Percentiles rank a stretch among this genome's conserved stretches.
Conservation (phyloP, 2,329 filamentous ascomycete species). For the Aureobasidium sp. region DNA sequence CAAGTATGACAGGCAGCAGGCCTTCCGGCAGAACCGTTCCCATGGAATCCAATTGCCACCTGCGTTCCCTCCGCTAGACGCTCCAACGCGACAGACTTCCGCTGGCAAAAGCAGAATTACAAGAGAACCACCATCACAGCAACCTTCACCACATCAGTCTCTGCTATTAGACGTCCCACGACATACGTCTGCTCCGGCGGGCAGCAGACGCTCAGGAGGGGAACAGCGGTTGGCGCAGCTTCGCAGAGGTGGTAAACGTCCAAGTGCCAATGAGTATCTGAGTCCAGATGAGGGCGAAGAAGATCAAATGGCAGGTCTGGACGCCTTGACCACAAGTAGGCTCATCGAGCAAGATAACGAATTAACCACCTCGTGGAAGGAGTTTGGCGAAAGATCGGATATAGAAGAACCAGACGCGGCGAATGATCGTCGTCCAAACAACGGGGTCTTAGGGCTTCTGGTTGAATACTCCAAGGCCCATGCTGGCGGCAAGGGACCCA, state of each 20-base stretch:
- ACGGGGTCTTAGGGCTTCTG: slow-evolving; percentile 24
- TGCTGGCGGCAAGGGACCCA: slow-evolving; percentile 22
- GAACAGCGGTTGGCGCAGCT: not conserved
- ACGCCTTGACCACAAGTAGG: slow-evolving; percentile 24
- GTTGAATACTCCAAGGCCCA: slow-evolving; percentile 26
- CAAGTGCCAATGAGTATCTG: not conserved
- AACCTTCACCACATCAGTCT: slow-evolving; percentile 18
- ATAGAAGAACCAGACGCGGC: not conserved
- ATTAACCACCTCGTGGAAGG: slow-evolving; percentile 24
- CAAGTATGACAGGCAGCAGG: slow-evolving; percentile 23
- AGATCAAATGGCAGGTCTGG: slow-evolving; percentile 7
- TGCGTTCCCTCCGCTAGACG: slow-evolving; percentile 23
- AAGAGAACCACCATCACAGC: not conserved
- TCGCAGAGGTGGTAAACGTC: not conserved
- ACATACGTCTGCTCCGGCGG: not conserved
- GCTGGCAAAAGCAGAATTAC: not conserved
- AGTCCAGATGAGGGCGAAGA: slow-evolving; percentile 18
- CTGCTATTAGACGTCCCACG: slow-evolving; percentile 22
- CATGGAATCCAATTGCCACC: slow-evolving; percentile 25
- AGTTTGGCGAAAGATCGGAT: not conserved
- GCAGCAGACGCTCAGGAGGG: not conserved
- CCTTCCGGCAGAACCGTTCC: slow-evolving; percentile 18
- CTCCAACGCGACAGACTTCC: slow-evolving; percentile 18
- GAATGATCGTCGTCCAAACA: slow-evolving; percentile 8
- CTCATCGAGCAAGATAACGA: slow-evolving; percentile 25